Base-by-base conservation (phyloP, 75 land plant species). In the Adiantum capillusveneris region DNA sequence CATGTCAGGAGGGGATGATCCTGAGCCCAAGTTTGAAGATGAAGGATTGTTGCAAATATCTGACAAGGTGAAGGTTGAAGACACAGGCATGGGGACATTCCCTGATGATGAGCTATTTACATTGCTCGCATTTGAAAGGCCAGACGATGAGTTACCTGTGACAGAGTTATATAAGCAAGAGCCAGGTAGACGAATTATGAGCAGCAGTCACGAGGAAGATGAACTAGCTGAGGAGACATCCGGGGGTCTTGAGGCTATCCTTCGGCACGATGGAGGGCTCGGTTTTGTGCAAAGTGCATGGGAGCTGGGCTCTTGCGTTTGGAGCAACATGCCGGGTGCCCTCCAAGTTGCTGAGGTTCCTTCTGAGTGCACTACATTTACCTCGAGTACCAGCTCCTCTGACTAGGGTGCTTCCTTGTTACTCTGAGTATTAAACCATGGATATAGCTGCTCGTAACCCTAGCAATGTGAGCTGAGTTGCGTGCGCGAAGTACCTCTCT, bases 301-400 rank as follows among this genome's bases (percentile, higher is more conserved):
- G 73, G 75, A 76, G 11, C 62, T 71, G 29, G 63, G 76, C 51
- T 74, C 75, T 19, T 84, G 78, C 53, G 50, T 73, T 17, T 83
- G 86, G 84, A 77, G 72, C 58, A 73, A 77, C 64, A 72, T 76
- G 79, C 83, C 77, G 20, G 77, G 66, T 46, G 81, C 72, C 36
- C 67, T 70, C 27, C 78, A 78, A 62, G 61, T 73, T 53, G 60
- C 69, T 30, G 75, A 73, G 28, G 17, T 31, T 18, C 69, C 69
- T 48, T 60, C 44, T 64, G 46, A 24, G 52, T 2, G 20, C 25
- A 24, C 3, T 20, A 5, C 52, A 49, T 20, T 49, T 12, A 24
- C 25, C 24, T 49, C 52, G 6, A 49, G 52, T 34, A 34, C 3
- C 37, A 34, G 9, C 37, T 34, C n/a, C n/a, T n/a, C n/a, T n/a